Conservation (phyloP, 768 basidiomycete species). For the Tulasnella sp. region DNA sequence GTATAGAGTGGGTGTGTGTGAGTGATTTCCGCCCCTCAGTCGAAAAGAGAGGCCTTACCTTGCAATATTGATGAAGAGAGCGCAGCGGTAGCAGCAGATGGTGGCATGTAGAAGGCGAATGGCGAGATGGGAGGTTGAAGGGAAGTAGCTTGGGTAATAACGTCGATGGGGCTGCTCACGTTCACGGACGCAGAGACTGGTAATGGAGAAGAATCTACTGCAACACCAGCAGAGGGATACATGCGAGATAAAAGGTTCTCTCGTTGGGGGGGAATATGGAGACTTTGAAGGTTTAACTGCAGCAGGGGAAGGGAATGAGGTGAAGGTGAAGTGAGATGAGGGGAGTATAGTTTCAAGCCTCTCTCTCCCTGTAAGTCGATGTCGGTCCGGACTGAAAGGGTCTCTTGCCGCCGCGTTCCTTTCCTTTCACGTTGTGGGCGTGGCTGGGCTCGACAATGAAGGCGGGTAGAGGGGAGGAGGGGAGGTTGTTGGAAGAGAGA, state of each 20-base stretch:
- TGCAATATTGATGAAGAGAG: background rate
- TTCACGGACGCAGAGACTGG: background rate
- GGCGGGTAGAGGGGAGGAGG: background rate
- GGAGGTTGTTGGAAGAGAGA: background rate
- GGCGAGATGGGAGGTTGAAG: conserved; percentile 6
- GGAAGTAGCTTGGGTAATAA: conserved; percentile 7
- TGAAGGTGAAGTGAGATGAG: conserved; percentile 2
- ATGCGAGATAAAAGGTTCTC: background rate
- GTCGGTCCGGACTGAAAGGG: background rate
- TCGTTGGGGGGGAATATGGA: background rate
- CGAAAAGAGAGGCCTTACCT: background rate
- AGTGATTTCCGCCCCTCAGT: background rate
- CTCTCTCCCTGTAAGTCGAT: background rate
- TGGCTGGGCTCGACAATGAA: too few relatives aligned
- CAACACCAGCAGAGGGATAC: background rate
- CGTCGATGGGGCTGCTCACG: background rate
- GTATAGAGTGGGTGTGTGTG: background rate
- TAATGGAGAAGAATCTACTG: background rate
- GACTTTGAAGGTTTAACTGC: background rate
- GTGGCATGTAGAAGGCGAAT: conserved; percentile 17
- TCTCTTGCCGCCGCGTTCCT: background rate
- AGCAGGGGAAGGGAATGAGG: background rate
- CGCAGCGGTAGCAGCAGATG: background rate
- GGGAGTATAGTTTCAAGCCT: background rate
- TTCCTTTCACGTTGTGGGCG: background rate